Base-by-base conservation (phyloP, 805 yeast species). In the Candida vaughaniae region DNA sequence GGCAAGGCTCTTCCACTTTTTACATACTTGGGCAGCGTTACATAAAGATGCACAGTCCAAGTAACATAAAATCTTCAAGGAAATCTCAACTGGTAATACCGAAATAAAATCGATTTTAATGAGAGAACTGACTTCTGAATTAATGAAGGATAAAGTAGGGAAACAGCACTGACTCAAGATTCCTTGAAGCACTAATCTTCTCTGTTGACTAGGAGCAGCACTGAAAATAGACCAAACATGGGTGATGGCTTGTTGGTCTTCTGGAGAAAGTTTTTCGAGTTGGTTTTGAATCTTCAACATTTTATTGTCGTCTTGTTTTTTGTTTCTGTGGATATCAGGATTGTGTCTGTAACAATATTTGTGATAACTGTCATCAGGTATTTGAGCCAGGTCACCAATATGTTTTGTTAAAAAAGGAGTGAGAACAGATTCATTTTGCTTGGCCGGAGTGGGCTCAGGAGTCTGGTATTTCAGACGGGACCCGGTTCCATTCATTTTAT, bases 31-130 rank as follows among this genome's bases (percentile, higher is more conserved):
- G 0, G 97, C 95, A 0, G 98, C 96, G 47, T 78, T 82, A 59
- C 97, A 90, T 30, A 93, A 72, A n/a, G 96, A 86, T 35, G 80
- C 82, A 62, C 98, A 91, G 58, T 93, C 99, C 43, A 93, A 65
- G 57, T 86, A 91, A 51, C 95, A 85, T 31, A 93, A 65, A 20
- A 93, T 82, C 58, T 88, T 89, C 46, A 89, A 73, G 2, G 95
- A 75, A 31, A 93, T 65, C 56, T 93, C 99, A 41, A 79, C 73
- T 2, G 99, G 99, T 31, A 93, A 70, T 5, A 89, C 81, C 27
- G 85, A 70, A 22, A 93, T 78, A 54, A 89, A 91, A 62, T 93
- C 99, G 43, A 93, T 86, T 48, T 90, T 80, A 42, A 93, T 84
- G 52, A 93, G 67, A 27, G 78, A 74, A 22, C 82, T 75, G 15